Base-by-base conservation (phyloP, 495 filamentous ascomycete species). In the Cryomyces minteri region DNA sequence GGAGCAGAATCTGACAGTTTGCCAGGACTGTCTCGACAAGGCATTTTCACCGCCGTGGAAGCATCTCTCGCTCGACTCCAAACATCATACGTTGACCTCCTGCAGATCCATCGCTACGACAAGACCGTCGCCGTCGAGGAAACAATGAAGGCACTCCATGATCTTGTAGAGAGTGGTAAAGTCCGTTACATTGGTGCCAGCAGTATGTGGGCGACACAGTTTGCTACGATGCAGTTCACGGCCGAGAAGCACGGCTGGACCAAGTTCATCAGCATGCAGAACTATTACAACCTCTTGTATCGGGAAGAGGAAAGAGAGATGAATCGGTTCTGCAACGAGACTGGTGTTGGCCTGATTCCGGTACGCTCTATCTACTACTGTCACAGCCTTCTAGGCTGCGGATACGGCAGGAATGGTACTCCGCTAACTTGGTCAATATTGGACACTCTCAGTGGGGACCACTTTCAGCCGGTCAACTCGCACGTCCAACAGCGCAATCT, bases 291-390 rank as follows among this genome's bases (percentile, higher is more conserved):
- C 60, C 63, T 83, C 14, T 62, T 76, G 5, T 85, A 85, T 58
- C 65, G 80, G 6, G 80, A 87, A 61, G 80, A 87, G 51, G 82
- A 87, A 62, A 60, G 77, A 14, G 81, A 85, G 62, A 85, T 86
- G 80, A 77, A 69, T 53, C 47, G 46, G 5, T 58, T 44, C 42
- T 58, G 55, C 39, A 32, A 49, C 5, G 8, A n/a, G 5, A 45
- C 49, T 8, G 55, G 55, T 18, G 47, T 58, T 28, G 55, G 55
- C 0, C 51, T 82, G 5, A 77, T 85, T 45, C 79, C 80, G 18
- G 43, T 44, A 31, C 38, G 30, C 10, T 11, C 11, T 37, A 1
- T 8, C 43, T 37, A 31, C 7, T 6, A 37, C 43, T 31, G 10
- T 6, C 5, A 6, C 31, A 9, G 6, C 4, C 9, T 9, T 37